Evolutionary conservation across 192 early-diverging fungal genomes (phyloP).

Genomic region (Entomortierella parvispora): DNA sequence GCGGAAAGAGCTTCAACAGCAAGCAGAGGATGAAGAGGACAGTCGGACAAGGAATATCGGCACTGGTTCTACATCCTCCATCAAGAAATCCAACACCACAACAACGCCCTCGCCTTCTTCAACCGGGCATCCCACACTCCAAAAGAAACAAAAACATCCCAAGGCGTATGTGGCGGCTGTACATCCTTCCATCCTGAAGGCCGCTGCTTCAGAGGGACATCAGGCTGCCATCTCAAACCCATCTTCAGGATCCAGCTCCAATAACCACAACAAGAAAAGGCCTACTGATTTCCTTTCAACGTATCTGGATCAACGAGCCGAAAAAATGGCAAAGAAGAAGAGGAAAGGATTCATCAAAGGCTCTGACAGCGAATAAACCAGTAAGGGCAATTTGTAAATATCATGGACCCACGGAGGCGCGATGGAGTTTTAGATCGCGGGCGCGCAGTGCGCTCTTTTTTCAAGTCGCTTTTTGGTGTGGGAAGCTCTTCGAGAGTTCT

Average conservation of each 20-base stretch:
- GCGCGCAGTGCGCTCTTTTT: too few relatives aligned
- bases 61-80: neutral
- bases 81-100: neutral
- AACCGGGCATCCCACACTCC: neutral
- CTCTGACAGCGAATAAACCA: slow-evolving; percentile 24
- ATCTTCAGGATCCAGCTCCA: neutral
- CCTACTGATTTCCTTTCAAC: slow-evolving; percentile 60
- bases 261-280: slow-evolving; percentile 13
- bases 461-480: too few relatives aligned
- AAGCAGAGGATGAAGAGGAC: slow-evolving; percentile 35
- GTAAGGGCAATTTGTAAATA: neutral
- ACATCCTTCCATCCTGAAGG: slow-evolving; percentile 30
- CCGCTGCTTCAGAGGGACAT: neutral
- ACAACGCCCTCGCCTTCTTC: neutral
- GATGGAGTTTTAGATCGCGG: too few relatives aligned
- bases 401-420: too few relatives aligned
- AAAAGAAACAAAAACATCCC: slow-evolving; percentile 10
- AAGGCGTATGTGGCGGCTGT: slow-evolving; percentile 26
- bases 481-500: too few relatives aligned
- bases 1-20: slow-evolving; percentile 39
- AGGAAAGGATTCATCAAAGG: slow-evolving; percentile 44
- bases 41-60: slow-evolving; percentile 45
- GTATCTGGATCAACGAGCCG: slow-evolving; percentile 58
- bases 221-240: neutral
- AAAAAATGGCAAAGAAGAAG: slow-evolving; percentile 60